A percentile compares a stretch with the other conserved stretches of the same genome.
These are phyloP conservation scores for Xylariaceae sp. DNA, from an alignment of 2,329 filamentous ascomycete species.

Conservation along the genomic window DNA sequence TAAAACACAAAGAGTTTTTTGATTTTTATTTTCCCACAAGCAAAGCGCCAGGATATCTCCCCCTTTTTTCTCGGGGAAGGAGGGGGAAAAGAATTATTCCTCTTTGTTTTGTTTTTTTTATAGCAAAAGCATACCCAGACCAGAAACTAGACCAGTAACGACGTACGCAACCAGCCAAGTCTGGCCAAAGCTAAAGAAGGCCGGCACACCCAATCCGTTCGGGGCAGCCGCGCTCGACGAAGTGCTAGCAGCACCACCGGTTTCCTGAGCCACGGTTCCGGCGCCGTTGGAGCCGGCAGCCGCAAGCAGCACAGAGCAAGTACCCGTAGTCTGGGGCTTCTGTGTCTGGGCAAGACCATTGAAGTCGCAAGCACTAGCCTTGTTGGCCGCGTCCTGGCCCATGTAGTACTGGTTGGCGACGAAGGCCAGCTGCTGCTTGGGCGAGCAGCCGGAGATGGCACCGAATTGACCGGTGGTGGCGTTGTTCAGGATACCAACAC, in stretches of 20 bases:
- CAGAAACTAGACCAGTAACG: slow-evolving; percentile 44
- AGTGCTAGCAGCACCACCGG: slow-evolving; percentile 36
- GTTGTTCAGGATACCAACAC: slow-evolving; percentile 64
- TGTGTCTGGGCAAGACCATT: slow-evolving; percentile 56
- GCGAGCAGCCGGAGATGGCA: slow-evolving; percentile 70
- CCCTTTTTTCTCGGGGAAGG: background rate
- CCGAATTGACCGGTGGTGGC: slow-evolving; percentile 64
- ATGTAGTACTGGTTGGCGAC: slow-evolving; percentile 68
- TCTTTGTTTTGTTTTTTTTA: slow-evolving; percentile 29
- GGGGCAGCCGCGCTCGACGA: slow-evolving; percentile 41
- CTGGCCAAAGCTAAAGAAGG: slow-evolving; percentile 29
- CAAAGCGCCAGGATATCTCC: background rate
- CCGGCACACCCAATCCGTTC: slow-evolving; percentile 34
- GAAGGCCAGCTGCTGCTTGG: slow-evolving; percentile 65
- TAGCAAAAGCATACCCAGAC: slow-evolving; percentile 50
- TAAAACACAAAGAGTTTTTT: too few relatives aligned
- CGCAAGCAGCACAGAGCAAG: slow-evolving; percentile 54
- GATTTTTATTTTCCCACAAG: background rate
- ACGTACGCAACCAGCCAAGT: slow-evolving; percentile 43
- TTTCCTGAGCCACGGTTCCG: slow-evolving; percentile 46
- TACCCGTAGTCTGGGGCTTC: slow-evolving; percentile 40
- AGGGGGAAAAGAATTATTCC: too few relatives aligned
- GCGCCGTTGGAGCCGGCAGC: slow-evolving; percentile 58
- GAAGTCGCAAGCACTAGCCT: slow-evolving; percentile 63
- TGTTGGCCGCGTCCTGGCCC: slow-evolving; percentile 41